These are phyloP conservation scores for Phytophthora idaei DNA, from an alignment of 352 stramenopile species.

Conservation along the genomic window DNA sequence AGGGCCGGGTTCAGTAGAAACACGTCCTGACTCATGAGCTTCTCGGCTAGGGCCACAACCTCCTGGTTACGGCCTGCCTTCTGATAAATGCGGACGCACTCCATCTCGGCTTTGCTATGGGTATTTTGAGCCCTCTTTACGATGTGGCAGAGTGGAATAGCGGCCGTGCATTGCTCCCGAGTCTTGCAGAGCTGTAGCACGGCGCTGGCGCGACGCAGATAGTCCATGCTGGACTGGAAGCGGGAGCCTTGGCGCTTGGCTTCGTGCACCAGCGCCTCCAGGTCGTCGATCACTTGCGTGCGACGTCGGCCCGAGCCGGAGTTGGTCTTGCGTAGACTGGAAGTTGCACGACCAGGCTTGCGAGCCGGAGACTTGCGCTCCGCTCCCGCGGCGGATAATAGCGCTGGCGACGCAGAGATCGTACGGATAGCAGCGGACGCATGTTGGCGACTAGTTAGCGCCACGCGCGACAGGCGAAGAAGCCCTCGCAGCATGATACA, in stretches of 20 bases:
- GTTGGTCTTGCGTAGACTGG: slow-evolving; percentile 21
- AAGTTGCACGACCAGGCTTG: slow-evolving; percentile 8
- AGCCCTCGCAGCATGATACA: slow-evolving; percentile 32
- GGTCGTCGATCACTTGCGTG: slow-evolving; percentile 33
- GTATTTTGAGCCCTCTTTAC: slow-evolving; percentile 41
- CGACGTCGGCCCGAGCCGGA: slow-evolving; percentile 8
- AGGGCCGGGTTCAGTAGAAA: slow-evolving; percentile 73
- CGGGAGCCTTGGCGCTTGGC: slow-evolving; percentile 19
- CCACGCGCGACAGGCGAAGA: slow-evolving; percentile 19
- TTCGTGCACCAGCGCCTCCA: slow-evolving; percentile 49
- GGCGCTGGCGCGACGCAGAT: slow-evolving; percentile 45
- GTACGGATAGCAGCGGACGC: slow-evolving; percentile 11
- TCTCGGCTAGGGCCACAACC: slow-evolving; percentile 53
- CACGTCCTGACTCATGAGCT: slow-evolving; percentile 63
- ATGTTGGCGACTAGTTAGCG: slow-evolving; percentile 5
- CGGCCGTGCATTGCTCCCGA: slow-evolving; percentile 54
- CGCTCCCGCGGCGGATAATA: not conserved
- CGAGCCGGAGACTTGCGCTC: slow-evolving; percentile 1
- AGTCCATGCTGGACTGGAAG: slow-evolving; percentile 55
- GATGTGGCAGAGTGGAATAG: slow-evolving; percentile 62
- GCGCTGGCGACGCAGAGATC: slow-evolving; percentile 18
- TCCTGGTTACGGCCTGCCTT: slow-evolving; percentile 52
- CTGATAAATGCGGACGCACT: slow-evolving; percentile 73
- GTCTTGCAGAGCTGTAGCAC: slow-evolving; percentile 60
- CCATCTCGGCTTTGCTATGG: slow-evolving; percentile 55